Evolutionary conservation across 2,329 filamentous ascomycete genomes (phyloP).

Genomic region (Botrytis pseudocinerea): DNA sequence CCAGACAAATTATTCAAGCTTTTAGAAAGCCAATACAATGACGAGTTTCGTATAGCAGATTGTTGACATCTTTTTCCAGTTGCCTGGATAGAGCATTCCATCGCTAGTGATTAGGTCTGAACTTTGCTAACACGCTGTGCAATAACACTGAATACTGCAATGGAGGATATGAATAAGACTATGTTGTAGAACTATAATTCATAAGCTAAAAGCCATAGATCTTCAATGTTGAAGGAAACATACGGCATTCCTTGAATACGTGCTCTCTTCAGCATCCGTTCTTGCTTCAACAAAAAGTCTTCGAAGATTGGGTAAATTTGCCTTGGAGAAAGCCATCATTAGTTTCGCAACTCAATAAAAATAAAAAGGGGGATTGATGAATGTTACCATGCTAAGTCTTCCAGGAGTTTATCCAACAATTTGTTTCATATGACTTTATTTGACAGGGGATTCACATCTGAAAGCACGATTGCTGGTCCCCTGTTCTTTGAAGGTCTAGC

Average conservation of each 20-base stretch:
- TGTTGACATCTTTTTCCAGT: neutral
- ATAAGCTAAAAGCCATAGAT: slow-evolving; percentile 25
- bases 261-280: slow-evolving; percentile 89
- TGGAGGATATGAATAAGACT: slow-evolving; percentile 93
- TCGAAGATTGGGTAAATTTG: slow-evolving; percentile 88
- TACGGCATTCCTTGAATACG: slow-evolving; percentile 90
- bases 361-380: slow-evolving; percentile 11
- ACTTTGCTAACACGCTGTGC: slow-evolving; percentile 71
- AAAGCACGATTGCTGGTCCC: slow-evolving; percentile 23
- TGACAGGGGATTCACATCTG: slow-evolving; percentile 28
- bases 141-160: slow-evolving; percentile 89
- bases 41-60: neutral
- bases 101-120: slow-evolving; percentile 23
- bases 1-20: neutral
- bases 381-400: slow-evolving; percentile 33
- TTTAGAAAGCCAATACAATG: neutral
- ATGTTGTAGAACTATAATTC: slow-evolving; percentile 86
- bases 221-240: slow-evolving; percentile 41
- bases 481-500: slow-evolving; percentile 25
- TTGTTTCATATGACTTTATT: slow-evolving; percentile 32
- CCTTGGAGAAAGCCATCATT: slow-evolving; percentile 44
- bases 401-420: slow-evolving; percentile 1
- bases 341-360: slow-evolving; percentile 15
- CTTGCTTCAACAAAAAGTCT: slow-evolving; percentile 93
- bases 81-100: neutral